These are phyloP conservation scores for Diaporthe sp. DNA, from an alignment of 2,329 filamentous ascomycete species.

Conservation along the genomic window DNA sequence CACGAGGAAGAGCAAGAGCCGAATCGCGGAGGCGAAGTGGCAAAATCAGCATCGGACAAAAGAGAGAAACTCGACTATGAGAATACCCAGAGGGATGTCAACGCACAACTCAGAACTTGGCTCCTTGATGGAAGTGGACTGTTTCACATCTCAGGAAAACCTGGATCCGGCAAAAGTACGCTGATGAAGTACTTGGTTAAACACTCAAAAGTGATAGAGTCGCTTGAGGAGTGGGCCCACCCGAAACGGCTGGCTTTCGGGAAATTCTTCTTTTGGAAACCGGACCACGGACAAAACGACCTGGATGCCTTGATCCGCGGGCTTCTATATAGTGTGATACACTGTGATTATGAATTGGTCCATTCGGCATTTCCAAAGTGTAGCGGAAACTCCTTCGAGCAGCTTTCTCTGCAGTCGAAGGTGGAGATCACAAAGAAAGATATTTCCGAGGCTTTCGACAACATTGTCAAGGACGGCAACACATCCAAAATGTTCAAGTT, in stretches of 20 bases:
- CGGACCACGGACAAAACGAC: background rate
- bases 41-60: background rate
- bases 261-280: background rate
- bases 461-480: background rate
- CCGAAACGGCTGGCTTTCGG: background rate
- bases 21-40: too few species aligned
- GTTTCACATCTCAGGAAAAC: background rate
- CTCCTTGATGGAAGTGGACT: background rate
- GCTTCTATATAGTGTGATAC: background rate
- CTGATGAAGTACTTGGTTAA: background rate
- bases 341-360: background rate
- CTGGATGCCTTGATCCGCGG: background rate
- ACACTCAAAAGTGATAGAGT: background rate
- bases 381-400: background rate
- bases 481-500: background rate
- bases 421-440: background rate
- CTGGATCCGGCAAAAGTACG: background rate
- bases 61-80: too few species aligned
- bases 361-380: background rate
- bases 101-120: background rate
- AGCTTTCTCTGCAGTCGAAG: background rate
- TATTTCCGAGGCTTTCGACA: background rate
- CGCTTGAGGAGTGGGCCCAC: background rate
- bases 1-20: background rate
- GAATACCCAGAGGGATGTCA: background rate